Evolutionary conservation across 2,329 filamentous ascomycete genomes (phyloP), one percentile per base, ranked within the genome.

Genomic region (Didymella exigua): DNA sequence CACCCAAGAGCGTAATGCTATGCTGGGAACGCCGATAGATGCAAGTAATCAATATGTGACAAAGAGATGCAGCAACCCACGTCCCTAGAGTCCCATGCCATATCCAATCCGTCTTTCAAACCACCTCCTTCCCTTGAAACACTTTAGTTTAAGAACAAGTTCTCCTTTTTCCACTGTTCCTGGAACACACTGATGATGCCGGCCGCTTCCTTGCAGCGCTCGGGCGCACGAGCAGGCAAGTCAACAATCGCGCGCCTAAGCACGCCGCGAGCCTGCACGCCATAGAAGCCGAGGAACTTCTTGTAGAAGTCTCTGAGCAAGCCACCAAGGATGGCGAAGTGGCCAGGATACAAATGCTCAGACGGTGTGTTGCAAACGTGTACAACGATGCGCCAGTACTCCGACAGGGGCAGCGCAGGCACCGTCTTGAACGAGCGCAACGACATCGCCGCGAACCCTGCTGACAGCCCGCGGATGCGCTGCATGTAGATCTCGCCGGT

Each of bases 301-400:
- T 86, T 82, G 59, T 91, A 87, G 58, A 89, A 89, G 21, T 88
- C 84, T 45, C 82, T 77, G 6, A 84, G 72, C 58, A 86, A 78
- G 31, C 78, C 79, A 63, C 84, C 80, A 24, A 88, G 67, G 11
- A 80, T 75, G 19, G 76, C 66, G 47, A 76, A 76, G 43, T 83
- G 82, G 36, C 81, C 81, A 29, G 80, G 72, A 36, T 76, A 76
- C 10, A 78, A 70, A 30, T 79, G 74, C 2, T 77, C 69, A 18
- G 85, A 69, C 0, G 91, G 88, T 0, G 90, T 89, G 71, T 91
- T 92, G 69, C 93, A 78, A 31, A 98, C 90, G 37, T 82, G 82
- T 0, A 91, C 86, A 52, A 98, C 78, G 0, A 89, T 83, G 31
- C 81, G 82, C 95, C 95, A 99, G 79, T 95, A 98, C 51, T 93